Conservation (phyloP, 2,329 filamentous ascomycete genomes). For the Alternaria metachromatica region DNA sequence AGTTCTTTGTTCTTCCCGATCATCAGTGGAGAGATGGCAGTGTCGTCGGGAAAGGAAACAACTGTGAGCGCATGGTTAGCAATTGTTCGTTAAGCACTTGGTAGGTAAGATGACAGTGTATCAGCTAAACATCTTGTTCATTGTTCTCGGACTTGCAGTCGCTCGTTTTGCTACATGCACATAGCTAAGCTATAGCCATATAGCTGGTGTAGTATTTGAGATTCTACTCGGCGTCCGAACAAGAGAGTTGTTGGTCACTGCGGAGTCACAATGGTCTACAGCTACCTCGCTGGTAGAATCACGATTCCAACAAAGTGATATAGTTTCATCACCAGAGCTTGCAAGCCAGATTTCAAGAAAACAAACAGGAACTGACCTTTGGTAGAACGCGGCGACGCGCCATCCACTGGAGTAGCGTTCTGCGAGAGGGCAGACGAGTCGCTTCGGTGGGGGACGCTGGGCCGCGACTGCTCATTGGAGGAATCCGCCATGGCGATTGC, state of each 20-base stretch:
- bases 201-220: background rate
- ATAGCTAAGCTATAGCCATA: background rate
- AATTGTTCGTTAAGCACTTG: constrained; percentile 7
- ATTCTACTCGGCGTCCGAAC: background rate
- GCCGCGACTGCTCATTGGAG: constrained; percentile 34
- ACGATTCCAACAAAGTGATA: background rate
- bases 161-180: background rate
- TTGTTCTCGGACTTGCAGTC: background rate
- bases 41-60: constrained; percentile 56
- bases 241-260: background rate
- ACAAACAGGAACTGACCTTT: constrained; percentile 39
- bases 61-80: constrained; percentile 45
- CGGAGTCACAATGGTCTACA: background rate
- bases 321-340: background rate
- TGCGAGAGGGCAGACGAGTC: constrained; percentile 22
- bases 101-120: background rate
- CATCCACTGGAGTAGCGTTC: constrained; percentile 28
- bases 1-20: constrained; percentile 54
- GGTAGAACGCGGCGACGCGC: constrained; percentile 38
- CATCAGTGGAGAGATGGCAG: constrained; percentile 54
- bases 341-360: background rate
- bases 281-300: background rate
- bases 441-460: constrained; percentile 26
- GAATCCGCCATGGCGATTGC: constrained; percentile 31
- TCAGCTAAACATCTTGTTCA: background rate